Evolutionary conservation across 257 asterid genomes (phyloP), one percentile per base, ranked within the genome.

Genomic region (Jaltomata sinuosa): DNA sequence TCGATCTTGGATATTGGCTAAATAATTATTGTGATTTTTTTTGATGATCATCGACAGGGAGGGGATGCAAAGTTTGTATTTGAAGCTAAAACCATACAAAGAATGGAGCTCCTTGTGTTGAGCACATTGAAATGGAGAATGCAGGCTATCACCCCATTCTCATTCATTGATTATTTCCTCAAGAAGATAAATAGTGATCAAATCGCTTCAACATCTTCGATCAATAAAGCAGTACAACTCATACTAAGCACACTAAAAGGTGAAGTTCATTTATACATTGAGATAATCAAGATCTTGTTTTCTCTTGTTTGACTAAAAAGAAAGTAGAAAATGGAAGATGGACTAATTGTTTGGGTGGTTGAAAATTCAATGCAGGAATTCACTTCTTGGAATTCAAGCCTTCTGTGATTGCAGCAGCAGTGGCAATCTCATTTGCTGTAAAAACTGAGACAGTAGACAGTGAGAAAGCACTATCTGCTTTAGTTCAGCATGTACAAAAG

Each of bases 401-500:
- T 45, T 89, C 92, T 89, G 92, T 84, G 76, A 86, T 89, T 55
- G 90, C 92, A 79, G 89, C 90, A 84, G 92, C 92, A 5, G 91
- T 85, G 68, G 89, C 92, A 80, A 89, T 89, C 32, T 86, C 49
- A 84, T 83, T 83, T 80, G 84, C 87, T 19, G 86, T 83, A 19
- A 90, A 87, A 86, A 86, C 82, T 84, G 88, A 83, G 83, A 79
- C 85, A 29, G 40, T 83, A 83, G 90, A 50, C 83, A 61, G 64
- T 65, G 88, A 88, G 22, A 85, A 84, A 68, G 89, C 89, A 59
- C 36, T 83, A 32, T 81, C 72, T 83, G 79, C 88, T 68, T 87
- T 89, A 50, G 83, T 69, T 81, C 84, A 83, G 25, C 83, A 83
- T 67, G 87, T 83, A 64, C 79, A 81, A 59, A 86, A 89, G 90